Base-by-base conservation (phyloP, 345 rosid genomes). In the Euclidium syriacum region DNA sequence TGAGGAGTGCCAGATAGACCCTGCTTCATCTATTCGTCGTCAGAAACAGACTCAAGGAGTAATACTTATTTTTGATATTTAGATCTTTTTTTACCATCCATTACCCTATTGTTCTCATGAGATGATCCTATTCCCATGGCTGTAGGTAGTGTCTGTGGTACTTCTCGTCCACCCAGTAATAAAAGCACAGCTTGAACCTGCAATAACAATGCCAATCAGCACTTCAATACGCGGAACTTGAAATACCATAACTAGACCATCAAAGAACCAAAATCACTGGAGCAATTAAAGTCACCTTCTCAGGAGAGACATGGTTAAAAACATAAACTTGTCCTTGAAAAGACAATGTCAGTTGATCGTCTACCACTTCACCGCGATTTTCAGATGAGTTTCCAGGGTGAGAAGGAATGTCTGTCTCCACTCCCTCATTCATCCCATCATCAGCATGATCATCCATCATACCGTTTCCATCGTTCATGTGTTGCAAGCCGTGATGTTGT, bases 301-400 rank as follows among this genome's bases (percentile, higher is more conserved):
- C 89, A 1, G 87, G 82, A 9, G 74, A 63, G 60, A 86, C 89
- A 7, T 69, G 77, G 55, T 86, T 85, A 56, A 83, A 86, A 25
- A 83, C 89, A 70, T 85, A 88, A 72, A 88, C 89, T 68, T 85
- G 89, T 15, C 87, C 95, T 39, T 85, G 85, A 39, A 81, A 85
- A 34, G 95, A 83, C 70, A 88, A 70, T 5, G 89, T 85, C 56
- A 88, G 73, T 50, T 83, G 90, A 66, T 80, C 87, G 36, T 74
- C 70, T 0, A 73, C 73, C 48, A 73, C 68, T 38, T 68, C 77
- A 10, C 85, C 53, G 27, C 64, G 82, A 44, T 48, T 65, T 73
- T 74, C 78, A 43, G 80, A 50, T 42, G 69, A 49, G 65, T 72
- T 82, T 53, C 78, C 84, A 19, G 82, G 80, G 32, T 80, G 89